Evolutionary conservation across 2,329 filamentous ascomycete genomes (phyloP), one percentile per base, ranked within the genome.

Genomic region (Gremmenia infestans): DNA sequence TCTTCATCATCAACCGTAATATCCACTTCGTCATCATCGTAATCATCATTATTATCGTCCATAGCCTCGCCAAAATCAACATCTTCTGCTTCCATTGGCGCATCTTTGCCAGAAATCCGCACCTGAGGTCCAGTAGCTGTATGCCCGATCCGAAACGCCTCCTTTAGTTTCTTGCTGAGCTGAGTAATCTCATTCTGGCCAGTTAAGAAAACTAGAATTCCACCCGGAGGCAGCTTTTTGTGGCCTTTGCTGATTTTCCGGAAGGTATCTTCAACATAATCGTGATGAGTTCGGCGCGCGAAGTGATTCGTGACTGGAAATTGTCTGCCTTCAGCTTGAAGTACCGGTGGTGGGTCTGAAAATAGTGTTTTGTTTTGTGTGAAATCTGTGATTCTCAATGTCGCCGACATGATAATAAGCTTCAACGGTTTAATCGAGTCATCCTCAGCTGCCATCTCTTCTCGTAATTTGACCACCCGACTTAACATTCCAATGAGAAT

Each of bases 401-500:
- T 99, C 45, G 94, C 94, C 57, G 93, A 97, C 95, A 99, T 99
- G 73, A 99, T 96, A 57, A 99, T 83, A 8, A 99, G 80, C 73
- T 97, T 99, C 52, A 99, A 73, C 0, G 92, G 91, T 61, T 85
- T 87, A 28, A 88, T 74, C 1, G 82, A 81, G 0, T 86, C 75
- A 58, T 94, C 82, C 70, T 94, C 87, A 58, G 81, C 76, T 7
- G 83, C 82, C 74, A 97, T 81, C 40, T 90, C 83, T 52, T 87
- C 82, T 57, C 94, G 83, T 53, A 97, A 75, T 63, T 91, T 90
- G 48, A 97, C 89, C 36, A 97, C 91, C 67, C 93, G 85, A 68
- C 92, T 97, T 15, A 97, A 83, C 85, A 99, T 95, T 50, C 94
- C 94, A 63, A 99, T 92, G n/a, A 99, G 75, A 42, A 99, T 95